Evolutionary conservation across 352 stramenopile species (phyloP), one percentile per base, ranked within the genome.

Genomic region (Phytophthora sansomeana): DNA sequence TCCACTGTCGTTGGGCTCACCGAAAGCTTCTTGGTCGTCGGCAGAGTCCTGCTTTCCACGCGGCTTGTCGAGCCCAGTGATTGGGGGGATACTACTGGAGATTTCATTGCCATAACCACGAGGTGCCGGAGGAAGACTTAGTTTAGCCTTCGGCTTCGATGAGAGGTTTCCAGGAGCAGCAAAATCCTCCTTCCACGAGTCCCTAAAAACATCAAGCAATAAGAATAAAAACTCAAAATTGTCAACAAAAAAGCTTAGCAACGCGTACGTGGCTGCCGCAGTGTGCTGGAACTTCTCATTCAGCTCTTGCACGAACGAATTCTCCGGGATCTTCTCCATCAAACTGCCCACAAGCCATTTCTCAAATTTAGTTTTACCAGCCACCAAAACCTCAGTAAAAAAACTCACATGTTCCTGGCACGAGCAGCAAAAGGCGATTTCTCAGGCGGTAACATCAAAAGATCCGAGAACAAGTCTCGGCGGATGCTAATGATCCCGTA

Each of bases 401-500:
- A 57, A 51, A 33, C 74, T 59, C 67, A 89, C 83, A 90, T 82
- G 58, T 63, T 58, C 26, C 80, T 77, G 2, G 81, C 76, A n/a
- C 69, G 70, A 36, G 43, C 51, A 0, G 86, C 83, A 63, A 94
- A 92, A 4, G 78, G 82, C 11, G 86, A 94, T 44, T 85, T 75
- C 4, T 92, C 83, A 8, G 73, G 65, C 14, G 86, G 83, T 14
- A 94, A 63, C 57, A 79, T 78, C 39, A 94, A 68, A 4, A 94
- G 69, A 53, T 94, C 83, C 33, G 77, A 71, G 42, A 94, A 91
- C 35, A 92, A 66, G 14, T 86, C 72, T 10, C 74, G 74, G 49
- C 86, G 86, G 54, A 94, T 87, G 46, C 77, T 91, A 44, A 91
- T 69, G 16, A 90, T 73, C 6, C 85, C 83, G 36, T 91, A 91